Conservation (phyloP, 495 filamentous ascomycete genomes). For the Elaphomyces granulatus region DNA sequence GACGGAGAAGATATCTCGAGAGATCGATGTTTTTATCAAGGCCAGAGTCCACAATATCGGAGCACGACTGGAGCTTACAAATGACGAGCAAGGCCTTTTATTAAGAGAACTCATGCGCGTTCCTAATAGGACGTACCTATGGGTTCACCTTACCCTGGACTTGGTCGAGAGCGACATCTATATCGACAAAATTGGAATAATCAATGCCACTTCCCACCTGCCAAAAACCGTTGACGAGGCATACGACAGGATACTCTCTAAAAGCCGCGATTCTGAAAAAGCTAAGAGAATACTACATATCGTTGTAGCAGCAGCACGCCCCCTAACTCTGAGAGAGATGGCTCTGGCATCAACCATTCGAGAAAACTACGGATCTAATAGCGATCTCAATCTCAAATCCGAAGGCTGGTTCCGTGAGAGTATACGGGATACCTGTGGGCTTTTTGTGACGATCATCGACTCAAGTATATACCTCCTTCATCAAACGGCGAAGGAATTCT, state of each 20-base stretch:
- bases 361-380: slow-evolving; percentile 8
- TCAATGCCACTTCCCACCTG: slow-evolving; percentile 10
- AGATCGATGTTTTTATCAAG: too few species aligned
- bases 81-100: too few species aligned
- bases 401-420: slow-evolving; percentile 12
- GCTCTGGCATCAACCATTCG: slow-evolving; percentile 21
- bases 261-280: slow-evolving; percentile 8
- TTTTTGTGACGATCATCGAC: slow-evolving; percentile 22
- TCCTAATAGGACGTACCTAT: too few species aligned
- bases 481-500: slow-evolving; percentile 28
- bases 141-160: slow-evolving; percentile 24
- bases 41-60: too few species aligned
- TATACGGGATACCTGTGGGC: slow-evolving; percentile 23
- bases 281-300: slow-evolving; percentile 22
- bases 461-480: slow-evolving; percentile 25
- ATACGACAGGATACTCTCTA: slow-evolving; percentile 27
- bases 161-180: slow-evolving; percentile 11
- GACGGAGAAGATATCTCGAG: too few species aligned
- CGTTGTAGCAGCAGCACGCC: slow-evolving; percentile 22
- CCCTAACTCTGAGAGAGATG: slow-evolving; percentile 29
- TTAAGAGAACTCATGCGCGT: too few species aligned
- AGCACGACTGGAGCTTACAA: too few species aligned
- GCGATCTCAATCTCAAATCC: slow-evolving; percentile 12
- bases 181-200: too few species aligned
- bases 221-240: slow-evolving; percentile 22